Percentiles rank a stretch among this genome's conserved stretches.
These are phyloP conservation scores for Sclerotinia glacialis DNA, from an alignment of 2,329 filamentous ascomycete species.

Conservation along the genomic window DNA sequence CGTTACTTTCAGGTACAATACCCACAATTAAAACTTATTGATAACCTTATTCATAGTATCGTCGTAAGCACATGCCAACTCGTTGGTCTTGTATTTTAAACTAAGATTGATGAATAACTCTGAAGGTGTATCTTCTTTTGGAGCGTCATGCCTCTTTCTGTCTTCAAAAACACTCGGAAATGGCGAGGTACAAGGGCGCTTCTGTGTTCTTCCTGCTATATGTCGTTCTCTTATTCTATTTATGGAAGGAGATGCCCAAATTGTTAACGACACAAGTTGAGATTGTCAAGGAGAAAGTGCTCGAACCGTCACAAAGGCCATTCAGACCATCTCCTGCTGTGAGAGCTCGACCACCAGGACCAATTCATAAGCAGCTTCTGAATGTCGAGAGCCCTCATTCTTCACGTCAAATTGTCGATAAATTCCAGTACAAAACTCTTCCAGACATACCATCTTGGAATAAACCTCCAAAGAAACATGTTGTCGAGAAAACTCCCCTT, in stretches of 20 bases:
- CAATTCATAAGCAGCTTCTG: conserved; percentile 9
- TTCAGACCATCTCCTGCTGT: neutral
- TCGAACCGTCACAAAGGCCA: neutral
- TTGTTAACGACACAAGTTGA: neutral
- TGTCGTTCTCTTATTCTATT: neutral
- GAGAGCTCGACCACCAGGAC: conserved; percentile 13
- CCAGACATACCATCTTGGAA: conserved; percentile 42
- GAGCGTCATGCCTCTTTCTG: neutral
- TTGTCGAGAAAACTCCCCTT: conserved; percentile 49
- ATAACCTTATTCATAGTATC: conserved; percentile 2
- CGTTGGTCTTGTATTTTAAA: neutral
- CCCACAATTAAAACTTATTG: conserved; percentile 7
- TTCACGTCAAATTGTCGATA: conserved; percentile 7
- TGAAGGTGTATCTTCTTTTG: neutral
- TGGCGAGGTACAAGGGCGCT: conserved; percentile 3
- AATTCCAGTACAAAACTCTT: neutral
- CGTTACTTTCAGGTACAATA: neutral
- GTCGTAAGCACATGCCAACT: neutral
- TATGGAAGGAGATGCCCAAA: neutral
- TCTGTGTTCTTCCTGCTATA: neutral
- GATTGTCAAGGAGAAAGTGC: neutral
- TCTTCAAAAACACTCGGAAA: neutral
- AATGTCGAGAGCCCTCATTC: neutral
- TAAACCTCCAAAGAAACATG: conserved; percentile 41
- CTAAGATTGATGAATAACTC: neutral